Conservation (phyloP, 139 green algal genomes). For the Chlorella sorokiniana region DNA sequence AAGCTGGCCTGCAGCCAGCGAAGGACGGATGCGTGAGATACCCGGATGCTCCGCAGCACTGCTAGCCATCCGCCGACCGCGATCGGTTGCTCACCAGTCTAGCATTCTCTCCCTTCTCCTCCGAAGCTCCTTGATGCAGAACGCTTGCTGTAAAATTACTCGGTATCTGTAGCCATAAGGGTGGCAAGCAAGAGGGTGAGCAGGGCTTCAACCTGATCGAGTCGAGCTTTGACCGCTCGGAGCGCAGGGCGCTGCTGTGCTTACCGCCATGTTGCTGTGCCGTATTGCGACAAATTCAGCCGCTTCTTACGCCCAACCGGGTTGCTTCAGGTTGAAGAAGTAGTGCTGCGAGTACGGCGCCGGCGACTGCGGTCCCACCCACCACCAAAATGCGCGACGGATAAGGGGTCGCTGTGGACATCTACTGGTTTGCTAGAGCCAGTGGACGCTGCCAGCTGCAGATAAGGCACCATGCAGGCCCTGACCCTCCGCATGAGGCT, state of each 20-base stretch:
- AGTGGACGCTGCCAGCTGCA: no score
- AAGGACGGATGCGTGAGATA: not conserved
- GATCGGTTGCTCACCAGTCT: slow-evolving; percentile 73
- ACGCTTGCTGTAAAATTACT: slow-evolving; percentile 55
- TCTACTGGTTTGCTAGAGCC: no score
- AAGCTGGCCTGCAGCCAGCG: slow-evolving; percentile 80
- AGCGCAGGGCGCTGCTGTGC: not conserved
- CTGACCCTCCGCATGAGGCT: no score
- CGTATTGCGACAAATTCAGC: not conserved
- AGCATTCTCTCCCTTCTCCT: slow-evolving; percentile 95
- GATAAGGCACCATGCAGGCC: no score
- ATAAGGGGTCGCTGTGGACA: no score
- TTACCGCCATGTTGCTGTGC: not conserved
- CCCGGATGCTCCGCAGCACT: not conserved
- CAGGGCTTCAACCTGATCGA: not conserved
- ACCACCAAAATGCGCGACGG: no score
- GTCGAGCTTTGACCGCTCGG: not conserved
- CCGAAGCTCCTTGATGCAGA: slow-evolving; percentile 74
- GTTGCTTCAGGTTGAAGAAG: no score
- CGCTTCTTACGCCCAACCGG: no score
- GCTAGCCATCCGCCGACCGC: not conserved
- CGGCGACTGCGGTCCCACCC: no score
- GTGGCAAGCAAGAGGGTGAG: not conserved
- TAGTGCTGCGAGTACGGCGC: no score
- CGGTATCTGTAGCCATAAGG: slow-evolving; percentile 30